A percentile compares a stretch with the other conserved stretches of the same genome.
These are phyloP conservation scores for Diaporthe velutina DNA, from an alignment of 2,329 filamentous ascomycete species.

Conservation along the genomic window DNA sequence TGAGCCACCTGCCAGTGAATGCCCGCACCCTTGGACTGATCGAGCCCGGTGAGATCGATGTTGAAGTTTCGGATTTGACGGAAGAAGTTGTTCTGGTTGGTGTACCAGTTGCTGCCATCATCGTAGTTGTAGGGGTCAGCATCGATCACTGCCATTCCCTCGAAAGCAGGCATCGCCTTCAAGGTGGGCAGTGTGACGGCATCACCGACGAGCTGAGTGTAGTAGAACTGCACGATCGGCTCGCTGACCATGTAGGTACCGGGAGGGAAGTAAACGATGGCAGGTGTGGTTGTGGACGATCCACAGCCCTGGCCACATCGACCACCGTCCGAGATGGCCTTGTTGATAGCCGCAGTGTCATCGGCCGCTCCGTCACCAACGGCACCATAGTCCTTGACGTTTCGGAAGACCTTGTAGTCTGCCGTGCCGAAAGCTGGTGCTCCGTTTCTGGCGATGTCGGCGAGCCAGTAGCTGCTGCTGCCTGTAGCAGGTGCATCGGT, in stretches of 20 bases:
- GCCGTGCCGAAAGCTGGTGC: constrained; percentile 71
- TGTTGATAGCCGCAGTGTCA: constrained; percentile 90
- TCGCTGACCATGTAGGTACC: constrained; percentile 86
- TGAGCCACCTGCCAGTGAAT: constrained; percentile 92
- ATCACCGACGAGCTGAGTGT: constrained; percentile 93
- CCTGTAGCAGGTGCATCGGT: background rate
- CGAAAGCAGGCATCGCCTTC: constrained; percentile 79
- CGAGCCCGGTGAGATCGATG: constrained; percentile 79
- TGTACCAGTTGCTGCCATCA: constrained; percentile 79
- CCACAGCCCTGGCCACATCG: constrained; percentile 88
- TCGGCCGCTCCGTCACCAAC: constrained; percentile 78
- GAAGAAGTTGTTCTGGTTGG: constrained; percentile 89
- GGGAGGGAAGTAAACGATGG: constrained; percentile 90
- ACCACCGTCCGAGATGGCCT: constrained; percentile 80
- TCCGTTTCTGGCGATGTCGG: constrained; percentile 77
- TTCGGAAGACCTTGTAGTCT: constrained; percentile 80
- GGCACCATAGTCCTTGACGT: constrained; percentile 82
- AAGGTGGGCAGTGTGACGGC: constrained; percentile 78
- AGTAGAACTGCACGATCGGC: constrained; percentile 89
- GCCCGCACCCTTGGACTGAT: constrained; percentile 71
- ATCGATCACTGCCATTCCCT: constrained; percentile 91
- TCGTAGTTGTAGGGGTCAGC: constrained; percentile 82
- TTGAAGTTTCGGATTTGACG: constrained; percentile 85
- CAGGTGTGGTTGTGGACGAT: constrained; percentile 85
- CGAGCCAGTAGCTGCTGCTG: constrained; percentile 75